Conservation (phyloP, 2,329 filamentous ascomycete species). For the Penicillium sp. region DNA sequence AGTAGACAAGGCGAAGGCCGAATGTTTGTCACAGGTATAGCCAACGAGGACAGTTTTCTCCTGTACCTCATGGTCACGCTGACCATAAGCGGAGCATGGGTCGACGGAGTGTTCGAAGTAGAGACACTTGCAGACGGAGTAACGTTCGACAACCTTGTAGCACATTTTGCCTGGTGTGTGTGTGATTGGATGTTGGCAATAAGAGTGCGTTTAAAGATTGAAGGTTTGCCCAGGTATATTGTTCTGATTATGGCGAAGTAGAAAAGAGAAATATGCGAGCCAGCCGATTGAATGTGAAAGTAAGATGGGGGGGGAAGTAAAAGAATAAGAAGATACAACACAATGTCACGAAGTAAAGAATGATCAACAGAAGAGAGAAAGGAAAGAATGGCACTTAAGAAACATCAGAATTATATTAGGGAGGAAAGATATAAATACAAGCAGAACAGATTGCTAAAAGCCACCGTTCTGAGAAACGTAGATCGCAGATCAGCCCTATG, state of each 20-base stretch:
- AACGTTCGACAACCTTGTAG: slow-evolving; percentile 80
- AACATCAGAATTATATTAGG: neutral
- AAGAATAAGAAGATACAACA: neutral
- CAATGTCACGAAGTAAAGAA: too few relatives aligned
- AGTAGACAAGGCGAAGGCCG: slow-evolving; percentile 14
- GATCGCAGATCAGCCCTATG: slow-evolving; percentile 7
- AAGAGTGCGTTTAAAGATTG: neutral
- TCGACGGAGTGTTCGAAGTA: slow-evolving; percentile 88
- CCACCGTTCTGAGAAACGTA: neutral
- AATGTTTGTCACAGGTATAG: slow-evolving; percentile 68
- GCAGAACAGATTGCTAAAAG: too few relatives aligned
- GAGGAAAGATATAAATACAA: neutral
- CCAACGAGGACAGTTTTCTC: slow-evolving; percentile 79
- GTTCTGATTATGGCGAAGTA: too few relatives aligned
- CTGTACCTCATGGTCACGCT: slow-evolving; percentile 68
- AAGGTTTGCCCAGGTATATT: too few relatives aligned
- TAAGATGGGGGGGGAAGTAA: neutral
- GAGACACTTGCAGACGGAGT: slow-evolving; percentile 80
- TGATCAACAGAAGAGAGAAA: neutral
- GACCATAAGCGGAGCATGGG: slow-evolving; percentile 72
- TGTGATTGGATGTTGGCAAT: neutral
- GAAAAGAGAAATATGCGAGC: neutral
- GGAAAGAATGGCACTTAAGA: too few relatives aligned
- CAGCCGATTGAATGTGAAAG: slow-evolving; percentile 10
- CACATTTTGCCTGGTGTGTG: slow-evolving; percentile 66